A percentile compares a stretch with the other conserved stretches of the same genome.
Conservation (phyloP, 768 basidiomycete species). For the Kondoa malvinella region DNA sequence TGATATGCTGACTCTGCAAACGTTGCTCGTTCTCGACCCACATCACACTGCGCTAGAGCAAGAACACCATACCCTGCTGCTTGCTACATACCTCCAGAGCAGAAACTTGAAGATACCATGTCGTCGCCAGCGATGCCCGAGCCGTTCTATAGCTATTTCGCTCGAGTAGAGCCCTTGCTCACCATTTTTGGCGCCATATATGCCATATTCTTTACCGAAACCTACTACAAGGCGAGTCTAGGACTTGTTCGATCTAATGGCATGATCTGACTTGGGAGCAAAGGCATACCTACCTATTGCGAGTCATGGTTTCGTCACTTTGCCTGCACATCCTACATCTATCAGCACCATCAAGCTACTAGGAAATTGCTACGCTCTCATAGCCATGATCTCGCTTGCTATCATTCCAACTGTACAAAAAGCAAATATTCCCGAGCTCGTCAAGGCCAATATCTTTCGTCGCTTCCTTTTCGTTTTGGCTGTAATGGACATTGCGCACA, state of each 20-base stretch:
- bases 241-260: no score
- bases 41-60: no score
- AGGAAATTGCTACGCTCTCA: not conserved
- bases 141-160: not conserved
- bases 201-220: not conserved
- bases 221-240: not conserved
- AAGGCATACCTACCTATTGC: not conserved
- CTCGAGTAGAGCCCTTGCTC: not conserved
- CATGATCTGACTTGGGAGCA: no score
- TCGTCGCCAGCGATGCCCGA: not conserved
- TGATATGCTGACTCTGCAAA: no score
- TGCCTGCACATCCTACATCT: not conserved
- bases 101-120: no score
- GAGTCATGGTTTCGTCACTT: not conserved
- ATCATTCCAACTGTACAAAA: not conserved
- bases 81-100: no score
- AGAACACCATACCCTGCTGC: no score
- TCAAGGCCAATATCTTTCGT: not conserved
- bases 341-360: not conserved
- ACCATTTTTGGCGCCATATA: not conserved
- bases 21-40: no score
- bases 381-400: not conserved
- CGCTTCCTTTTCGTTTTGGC: not conserved
- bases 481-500: not conserved
- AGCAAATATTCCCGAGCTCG: not conserved